Conservation (phyloP, 495 filamentous ascomycete genomes). For the Podospora pseudoanserina region DNA sequence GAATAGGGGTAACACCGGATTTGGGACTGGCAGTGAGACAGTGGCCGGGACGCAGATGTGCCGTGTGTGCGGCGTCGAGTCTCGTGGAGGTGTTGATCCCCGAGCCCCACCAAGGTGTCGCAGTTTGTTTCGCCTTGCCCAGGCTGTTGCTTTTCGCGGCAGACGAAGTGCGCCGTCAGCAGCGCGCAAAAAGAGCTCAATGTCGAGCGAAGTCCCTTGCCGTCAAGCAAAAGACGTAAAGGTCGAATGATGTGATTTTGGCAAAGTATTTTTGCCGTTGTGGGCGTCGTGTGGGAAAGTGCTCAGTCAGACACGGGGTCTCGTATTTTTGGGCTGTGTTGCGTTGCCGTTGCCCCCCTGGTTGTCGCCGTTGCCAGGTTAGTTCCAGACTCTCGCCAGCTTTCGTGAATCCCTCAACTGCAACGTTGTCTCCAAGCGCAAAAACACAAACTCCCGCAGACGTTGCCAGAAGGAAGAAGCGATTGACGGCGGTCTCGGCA, state of each 20-base stretch:
- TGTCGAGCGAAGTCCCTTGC: not conserved
- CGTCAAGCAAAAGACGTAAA: not conserved
- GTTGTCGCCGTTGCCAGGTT: slow-evolving; percentile 1
- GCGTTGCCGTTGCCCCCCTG: slow-evolving; percentile 9
- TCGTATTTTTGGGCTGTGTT: slow-evolving; percentile 22
- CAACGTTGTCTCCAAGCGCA: not conserved
- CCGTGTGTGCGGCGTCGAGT: slow-evolving; percentile 3
- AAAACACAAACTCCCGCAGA: not conserved
- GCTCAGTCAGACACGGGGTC: slow-evolving; percentile 6
- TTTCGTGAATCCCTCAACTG: slow-evolving; percentile 11
- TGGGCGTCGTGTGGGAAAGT: slow-evolving; percentile 6
- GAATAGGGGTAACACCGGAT: not conserved
- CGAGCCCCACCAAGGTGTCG: slow-evolving; percentile 9
- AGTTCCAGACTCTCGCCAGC: slow-evolving; percentile 3
- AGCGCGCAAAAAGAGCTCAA: not conserved
- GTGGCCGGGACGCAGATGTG: not conserved
- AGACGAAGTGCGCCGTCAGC: not conserved
- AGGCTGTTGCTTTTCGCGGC: not conserved
- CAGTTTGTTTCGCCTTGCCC: slow-evolving; percentile 11
- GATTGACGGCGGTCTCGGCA: not conserved
- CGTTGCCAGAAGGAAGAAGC: not conserved
- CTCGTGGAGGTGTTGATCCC: slow-evolving; percentile 2
- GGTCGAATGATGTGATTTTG: not conserved
- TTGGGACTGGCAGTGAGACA: not conserved
- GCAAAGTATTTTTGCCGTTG: not conserved